Evolutionary conservation across 140 eudicot species (phyloP).

Genomic region (Oenanthe javanica): DNA sequence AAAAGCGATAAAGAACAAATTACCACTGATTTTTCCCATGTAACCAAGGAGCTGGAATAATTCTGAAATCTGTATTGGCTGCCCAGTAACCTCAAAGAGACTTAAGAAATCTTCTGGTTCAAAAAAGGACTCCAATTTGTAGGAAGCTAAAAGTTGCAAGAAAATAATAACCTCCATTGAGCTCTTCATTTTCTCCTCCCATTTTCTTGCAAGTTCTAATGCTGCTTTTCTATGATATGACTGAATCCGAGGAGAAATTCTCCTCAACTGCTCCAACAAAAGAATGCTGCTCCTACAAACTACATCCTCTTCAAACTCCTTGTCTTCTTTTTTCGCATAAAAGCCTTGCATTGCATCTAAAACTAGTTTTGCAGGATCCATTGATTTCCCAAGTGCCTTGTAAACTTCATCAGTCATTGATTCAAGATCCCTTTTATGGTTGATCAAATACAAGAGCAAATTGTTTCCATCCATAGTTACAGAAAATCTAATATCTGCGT

Average conservation of each 20-base stretch:
- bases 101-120: not conserved
- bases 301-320: constrained; percentile 9
- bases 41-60: constrained; percentile 8
- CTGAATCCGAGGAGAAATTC: constrained; percentile 25
- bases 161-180: constrained; percentile 4
- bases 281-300: constrained; percentile 19
- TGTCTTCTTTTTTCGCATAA: too few relatives aligned
- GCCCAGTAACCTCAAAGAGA: not conserved
- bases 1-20: not conserved
- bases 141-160: not conserved
- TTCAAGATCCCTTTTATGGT: constrained; percentile 15
- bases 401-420: constrained; percentile 17
- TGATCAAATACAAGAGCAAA: constrained; percentile 14
- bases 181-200: constrained; percentile 27
- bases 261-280: constrained; percentile 34
- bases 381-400: constrained; percentile 18
- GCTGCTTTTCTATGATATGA: constrained; percentile 20
- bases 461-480: constrained; percentile 11
- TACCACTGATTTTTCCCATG: not conserved
- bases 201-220: constrained; percentile 17
- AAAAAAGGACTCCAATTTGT: not conserved
- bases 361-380: constrained; percentile 27
- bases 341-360: too few relatives aligned
- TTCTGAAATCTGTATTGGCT: not conserved
- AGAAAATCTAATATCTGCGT: not conserved